phyloP scores from a whole-genome alignment of 2,329 filamentous ascomycete genomes.

The Colletotrichum sp. region DNA sequence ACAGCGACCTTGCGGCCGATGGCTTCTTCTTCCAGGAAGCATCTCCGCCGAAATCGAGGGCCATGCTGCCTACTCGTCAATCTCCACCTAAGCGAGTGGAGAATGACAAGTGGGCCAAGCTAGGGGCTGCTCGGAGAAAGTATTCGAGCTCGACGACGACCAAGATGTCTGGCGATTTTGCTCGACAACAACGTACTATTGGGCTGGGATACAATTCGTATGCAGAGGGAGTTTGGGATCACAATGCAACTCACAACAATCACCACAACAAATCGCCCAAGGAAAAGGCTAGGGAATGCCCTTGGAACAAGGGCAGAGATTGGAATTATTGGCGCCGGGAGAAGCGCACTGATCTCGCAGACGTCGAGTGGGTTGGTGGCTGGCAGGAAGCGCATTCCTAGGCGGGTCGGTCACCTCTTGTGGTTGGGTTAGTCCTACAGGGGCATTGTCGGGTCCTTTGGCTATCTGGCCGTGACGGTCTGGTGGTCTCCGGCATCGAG shows the following conservation, averaged over 20 bases:
- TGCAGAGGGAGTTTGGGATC: constrained; percentile 54
- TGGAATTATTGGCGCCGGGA: constrained; percentile 67
- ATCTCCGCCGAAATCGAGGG: constrained; percentile 36
- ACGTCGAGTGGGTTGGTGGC: constrained; percentile 94
- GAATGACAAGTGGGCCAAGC: constrained; percentile 86
- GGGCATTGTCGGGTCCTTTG: background rate
- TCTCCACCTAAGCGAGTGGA: constrained; percentile 68
- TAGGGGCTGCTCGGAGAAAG: constrained; percentile 83
- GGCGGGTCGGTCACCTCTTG: constrained; percentile 57
- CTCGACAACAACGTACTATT: constrained; percentile 53
- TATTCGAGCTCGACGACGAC: constrained; percentile 57
- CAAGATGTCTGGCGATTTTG: constrained; percentile 53
- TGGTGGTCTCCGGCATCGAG: background rate
- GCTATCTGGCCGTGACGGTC: background rate
- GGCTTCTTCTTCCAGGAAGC: constrained; percentile 78
- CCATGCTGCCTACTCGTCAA: constrained; percentile 46
- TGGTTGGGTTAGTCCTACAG: constrained; percentile 55
- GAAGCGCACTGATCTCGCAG: constrained; percentile 70
- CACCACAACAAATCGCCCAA: constrained; percentile 45
- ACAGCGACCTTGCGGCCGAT: constrained; percentile 70
- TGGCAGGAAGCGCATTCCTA: constrained; percentile 68
- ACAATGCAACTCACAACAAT: constrained; percentile 39
- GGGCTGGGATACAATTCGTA: constrained; percentile 54
- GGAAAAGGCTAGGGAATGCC: constrained; percentile 58
- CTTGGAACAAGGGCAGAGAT: constrained; percentile 64